These are phyloP conservation scores for Cordyceps fumosorosea DNA, from an alignment of 2,329 filamentous ascomycete species.

Conservation along the genomic window DNA sequence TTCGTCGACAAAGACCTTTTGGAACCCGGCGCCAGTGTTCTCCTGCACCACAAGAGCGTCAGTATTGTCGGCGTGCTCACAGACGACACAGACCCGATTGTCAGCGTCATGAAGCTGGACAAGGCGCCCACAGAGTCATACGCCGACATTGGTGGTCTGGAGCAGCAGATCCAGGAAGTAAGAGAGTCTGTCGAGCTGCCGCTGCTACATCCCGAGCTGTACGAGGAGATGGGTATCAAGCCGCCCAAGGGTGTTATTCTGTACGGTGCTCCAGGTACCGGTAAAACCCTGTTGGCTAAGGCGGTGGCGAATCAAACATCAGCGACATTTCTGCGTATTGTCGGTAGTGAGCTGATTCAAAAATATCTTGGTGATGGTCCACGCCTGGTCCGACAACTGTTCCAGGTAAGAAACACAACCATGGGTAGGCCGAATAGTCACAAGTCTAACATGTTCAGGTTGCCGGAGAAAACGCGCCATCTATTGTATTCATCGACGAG, in stretches of 20 bases:
- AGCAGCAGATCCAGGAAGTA: slow-evolving; percentile 94
- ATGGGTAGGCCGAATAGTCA: no score
- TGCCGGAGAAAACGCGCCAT: slow-evolving; percentile 90
- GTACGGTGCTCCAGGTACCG: slow-evolving; percentile 93
- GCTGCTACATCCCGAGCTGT: slow-evolving; percentile 89
- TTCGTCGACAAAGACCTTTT: slow-evolving; percentile 98
- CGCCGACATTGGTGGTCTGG: slow-evolving; percentile 94
- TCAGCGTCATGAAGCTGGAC: slow-evolving; percentile 98
- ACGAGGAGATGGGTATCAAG: slow-evolving; percentile 99
- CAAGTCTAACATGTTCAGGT: slow-evolving; percentile 44
- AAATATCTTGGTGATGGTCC: slow-evolving; percentile 98
- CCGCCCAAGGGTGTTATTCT: slow-evolving; percentile 98
- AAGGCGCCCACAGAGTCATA: slow-evolving; percentile 98
- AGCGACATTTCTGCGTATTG: slow-evolving; percentile 94
- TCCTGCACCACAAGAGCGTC: slow-evolving; percentile 95
- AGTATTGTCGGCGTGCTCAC: slow-evolving; percentile 96
- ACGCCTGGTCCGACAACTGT: slow-evolving; percentile 89
- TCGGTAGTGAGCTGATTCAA: slow-evolving; percentile 94
- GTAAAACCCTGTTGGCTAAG: slow-evolving; percentile 93
- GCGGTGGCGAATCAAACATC: slow-evolving; percentile 99
- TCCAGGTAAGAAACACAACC: slow-evolving; percentile 52
- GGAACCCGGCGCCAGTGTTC: slow-evolving; percentile 89
- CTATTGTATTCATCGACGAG: slow-evolving; percentile 98
- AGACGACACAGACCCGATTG: slow-evolving; percentile 89
- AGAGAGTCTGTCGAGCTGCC: slow-evolving; percentile 95